These are phyloP conservation scores for Delonix regia DNA, from an alignment of 306 rosid species.

Conservation along the genomic window DNA sequence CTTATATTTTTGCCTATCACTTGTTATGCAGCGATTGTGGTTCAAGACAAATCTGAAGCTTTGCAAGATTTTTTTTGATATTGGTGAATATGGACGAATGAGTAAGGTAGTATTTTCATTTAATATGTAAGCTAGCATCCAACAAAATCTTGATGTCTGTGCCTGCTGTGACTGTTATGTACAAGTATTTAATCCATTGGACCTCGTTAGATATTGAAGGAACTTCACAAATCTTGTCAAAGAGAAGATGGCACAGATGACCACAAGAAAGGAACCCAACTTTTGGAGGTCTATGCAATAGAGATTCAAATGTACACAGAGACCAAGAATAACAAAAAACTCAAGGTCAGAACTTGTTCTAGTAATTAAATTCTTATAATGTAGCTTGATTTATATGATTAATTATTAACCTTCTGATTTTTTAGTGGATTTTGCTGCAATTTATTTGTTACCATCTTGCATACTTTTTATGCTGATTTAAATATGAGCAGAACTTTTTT, in stretches of 20 bases:
- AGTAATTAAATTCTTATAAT: conserved; percentile 19
- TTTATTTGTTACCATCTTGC: conserved; percentile 15
- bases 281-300: conserved; percentile 90
- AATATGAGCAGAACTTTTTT: not conserved
- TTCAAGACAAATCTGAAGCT: conserved; percentile 98
- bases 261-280: conserved; percentile 98
- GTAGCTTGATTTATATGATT: conserved; percentile 7
- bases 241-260: conserved; percentile 97
- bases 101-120: conserved; percentile 63
- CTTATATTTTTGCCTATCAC: conserved; percentile 4
- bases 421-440: conserved; percentile 17
- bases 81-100: conserved; percentile 98
- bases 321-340: conserved; percentile 96
- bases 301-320: conserved; percentile 99
- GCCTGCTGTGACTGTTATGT: conserved; percentile 19
- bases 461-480: not conserved
- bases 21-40: conserved; percentile 82
- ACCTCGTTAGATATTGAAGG: conserved; percentile 76
- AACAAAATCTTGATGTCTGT: conserved; percentile 7
- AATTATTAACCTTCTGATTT: conserved; percentile 8
- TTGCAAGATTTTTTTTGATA: conserved; percentile 97
- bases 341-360: conserved; percentile 66
- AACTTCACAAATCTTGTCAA: conserved; percentile 93
- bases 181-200: conserved; percentile 32
- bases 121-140: conserved; percentile 1